These are phyloP conservation scores for Tanacetum coccineum DNA, from an alignment of 129 eudicot species.

Conservation along the genomic window DNA sequence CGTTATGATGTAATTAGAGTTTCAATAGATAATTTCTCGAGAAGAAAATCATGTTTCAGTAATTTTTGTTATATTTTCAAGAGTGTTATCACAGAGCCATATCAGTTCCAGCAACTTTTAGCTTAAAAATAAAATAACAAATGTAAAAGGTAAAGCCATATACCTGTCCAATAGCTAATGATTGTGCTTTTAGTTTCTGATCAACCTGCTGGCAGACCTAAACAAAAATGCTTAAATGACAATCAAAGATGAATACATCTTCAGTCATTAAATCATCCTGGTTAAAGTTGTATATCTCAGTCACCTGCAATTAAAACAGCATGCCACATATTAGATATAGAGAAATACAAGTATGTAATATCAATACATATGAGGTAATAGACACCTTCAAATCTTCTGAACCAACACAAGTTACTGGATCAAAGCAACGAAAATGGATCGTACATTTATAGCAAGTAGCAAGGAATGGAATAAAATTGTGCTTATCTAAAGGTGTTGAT, in stretches of 20 bases:
- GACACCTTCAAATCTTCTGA: slow-evolving; percentile 73
- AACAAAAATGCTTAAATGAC: slow-evolving; percentile 77
- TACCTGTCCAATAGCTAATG: slow-evolving; percentile 77
- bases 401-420: too few relatives aligned
- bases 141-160: not conserved
- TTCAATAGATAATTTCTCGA: slow-evolving; percentile 65
- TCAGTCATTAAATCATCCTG: slow-evolving; percentile 97
- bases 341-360: not conserved
- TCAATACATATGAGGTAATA: not conserved
- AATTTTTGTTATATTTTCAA: slow-evolving; percentile 41
- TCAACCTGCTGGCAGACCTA: slow-evolving; percentile 89
- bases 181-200: slow-evolving; percentile 54
- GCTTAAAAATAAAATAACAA: not conserved
- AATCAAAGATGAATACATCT: slow-evolving; percentile 78
- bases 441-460: slow-evolving; percentile 15
- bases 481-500: slow-evolving; percentile 21
- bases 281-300: slow-evolving; percentile 73
- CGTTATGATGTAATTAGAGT: slow-evolving; percentile 57
- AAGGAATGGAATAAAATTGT: slow-evolving; percentile 27
- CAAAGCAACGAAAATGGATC: slow-evolving; percentile 33
- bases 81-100: slow-evolving; percentile 14
- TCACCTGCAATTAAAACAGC: slow-evolving; percentile 47
- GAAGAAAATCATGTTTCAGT: slow-evolving; percentile 58
- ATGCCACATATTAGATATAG: not conserved
- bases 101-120: slow-evolving; percentile 7